Evolutionary conservation across 2,329 filamentous ascomycete genomes (phyloP).

Genomic region (Aspergillus phoenicis): DNA sequence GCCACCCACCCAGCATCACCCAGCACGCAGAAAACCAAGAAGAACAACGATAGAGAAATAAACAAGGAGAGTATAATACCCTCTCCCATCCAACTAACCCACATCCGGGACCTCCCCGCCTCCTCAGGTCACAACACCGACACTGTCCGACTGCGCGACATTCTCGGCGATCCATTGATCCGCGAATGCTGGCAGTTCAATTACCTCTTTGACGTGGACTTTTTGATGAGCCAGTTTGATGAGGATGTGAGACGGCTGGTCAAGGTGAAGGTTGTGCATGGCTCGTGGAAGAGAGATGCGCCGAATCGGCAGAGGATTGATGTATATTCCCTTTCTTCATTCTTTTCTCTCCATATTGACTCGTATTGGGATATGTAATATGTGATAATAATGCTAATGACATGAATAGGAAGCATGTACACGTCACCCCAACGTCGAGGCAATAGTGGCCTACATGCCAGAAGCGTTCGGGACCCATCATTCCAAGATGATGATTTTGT

Average conservation of each 20-base stretch:
- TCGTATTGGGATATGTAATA: too few species aligned
- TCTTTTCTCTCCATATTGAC: too few species aligned
- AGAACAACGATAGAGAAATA: background rate
- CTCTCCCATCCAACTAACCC: constrained; percentile 73
- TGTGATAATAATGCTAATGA: background rate
- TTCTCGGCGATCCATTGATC: constrained; percentile 75
- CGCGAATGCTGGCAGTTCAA: constrained; percentile 63
- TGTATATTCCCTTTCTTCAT: constrained; percentile 43
- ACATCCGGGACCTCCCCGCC: constrained; percentile 64
- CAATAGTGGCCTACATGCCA: constrained; percentile 76
- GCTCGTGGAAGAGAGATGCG: constrained; percentile 70
- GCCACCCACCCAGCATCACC: background rate
- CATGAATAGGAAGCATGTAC: constrained; percentile 59
- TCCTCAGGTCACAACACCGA: constrained; percentile 62
- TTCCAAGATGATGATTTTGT: constrained; percentile 82
- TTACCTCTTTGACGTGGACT: constrained; percentile 60
- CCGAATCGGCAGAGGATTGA: constrained; percentile 58
- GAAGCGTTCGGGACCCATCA: constrained; percentile 86
- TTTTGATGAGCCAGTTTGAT: constrained; percentile 63
- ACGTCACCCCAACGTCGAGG: constrained; percentile 66
- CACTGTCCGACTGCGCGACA: constrained; percentile 65
- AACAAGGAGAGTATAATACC: constrained; percentile 33
- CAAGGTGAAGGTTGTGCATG: constrained; percentile 63
- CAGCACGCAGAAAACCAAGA: background rate
- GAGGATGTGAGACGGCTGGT: constrained; percentile 56